These are phyloP conservation scores for Asterochloris erici DNA, from an alignment of 139 green algal species.

Conservation along the genomic window DNA sequence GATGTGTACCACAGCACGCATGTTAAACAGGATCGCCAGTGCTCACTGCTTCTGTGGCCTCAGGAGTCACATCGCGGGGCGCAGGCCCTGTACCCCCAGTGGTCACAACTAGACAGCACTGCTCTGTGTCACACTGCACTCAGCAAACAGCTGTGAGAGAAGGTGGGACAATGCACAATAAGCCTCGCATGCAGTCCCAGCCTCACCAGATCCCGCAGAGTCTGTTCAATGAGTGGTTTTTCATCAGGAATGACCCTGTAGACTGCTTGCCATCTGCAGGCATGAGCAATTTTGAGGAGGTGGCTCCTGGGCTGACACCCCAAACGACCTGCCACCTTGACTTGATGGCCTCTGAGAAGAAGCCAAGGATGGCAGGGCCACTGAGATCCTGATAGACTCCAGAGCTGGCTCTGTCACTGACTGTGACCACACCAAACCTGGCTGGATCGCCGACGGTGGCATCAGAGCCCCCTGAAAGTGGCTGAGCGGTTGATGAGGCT, in stretches of 20 bases:
- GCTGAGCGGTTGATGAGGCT: background rate
- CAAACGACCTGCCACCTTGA: slow-evolving; percentile 41
- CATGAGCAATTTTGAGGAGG: background rate
- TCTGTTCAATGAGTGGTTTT: slow-evolving; percentile 66
- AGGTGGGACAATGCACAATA: background rate
- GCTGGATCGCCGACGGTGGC: slow-evolving; percentile 55
- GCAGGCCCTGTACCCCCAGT: slow-evolving; percentile 85
- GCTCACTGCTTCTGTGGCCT: slow-evolving; percentile 79
- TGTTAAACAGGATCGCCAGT: background rate
- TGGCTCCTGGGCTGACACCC: slow-evolving; percentile 1
- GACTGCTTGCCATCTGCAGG: slow-evolving; percentile 63
- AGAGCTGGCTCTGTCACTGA: slow-evolving; percentile 77
- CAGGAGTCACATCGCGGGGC: slow-evolving; percentile 86
- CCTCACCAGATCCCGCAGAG: slow-evolving; percentile 74
- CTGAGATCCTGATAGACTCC: slow-evolving; percentile 82
- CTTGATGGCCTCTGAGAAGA: slow-evolving; percentile 81
- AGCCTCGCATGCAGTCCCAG: background rate
- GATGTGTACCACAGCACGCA: background rate
- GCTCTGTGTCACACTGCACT: slow-evolving; percentile 60
- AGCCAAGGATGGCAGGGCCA: slow-evolving; percentile 83
- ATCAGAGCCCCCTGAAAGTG: slow-evolving; percentile 29
- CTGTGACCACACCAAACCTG: slow-evolving; percentile 78
- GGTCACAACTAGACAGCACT: slow-evolving; percentile 86
- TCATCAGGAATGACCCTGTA: slow-evolving; percentile 86
- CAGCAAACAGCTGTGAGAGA: background rate